Conservation (phyloP, 805 yeast species). For the Gaillardinia entomophila region DNA sequence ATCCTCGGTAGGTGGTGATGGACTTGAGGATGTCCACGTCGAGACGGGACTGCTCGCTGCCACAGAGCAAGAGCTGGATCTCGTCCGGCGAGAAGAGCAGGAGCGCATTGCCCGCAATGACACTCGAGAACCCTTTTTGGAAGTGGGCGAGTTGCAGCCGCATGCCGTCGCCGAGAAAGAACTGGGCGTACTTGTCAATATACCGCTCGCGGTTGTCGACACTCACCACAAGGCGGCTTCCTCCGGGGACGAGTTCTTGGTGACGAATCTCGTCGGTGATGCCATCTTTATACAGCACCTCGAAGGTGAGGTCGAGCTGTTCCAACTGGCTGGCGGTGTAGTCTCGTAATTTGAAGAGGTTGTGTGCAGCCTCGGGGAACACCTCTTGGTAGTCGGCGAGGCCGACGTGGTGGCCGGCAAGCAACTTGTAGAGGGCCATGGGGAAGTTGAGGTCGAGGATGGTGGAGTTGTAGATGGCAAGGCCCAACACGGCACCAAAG, state of each 20-base stretch:
- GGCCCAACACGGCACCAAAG: slow-evolving; percentile 81
- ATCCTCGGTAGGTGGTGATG: slow-evolving; percentile 70
- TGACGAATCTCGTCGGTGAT: slow-evolving; percentile 36
- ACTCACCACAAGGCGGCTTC: slow-evolving; percentile 52
- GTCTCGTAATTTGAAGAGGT: slow-evolving; percentile 23
- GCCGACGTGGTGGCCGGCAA: slow-evolving; percentile 49
- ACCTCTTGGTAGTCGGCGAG: slow-evolving; percentile 63
- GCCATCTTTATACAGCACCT: slow-evolving; percentile 49
- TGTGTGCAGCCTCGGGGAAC: slow-evolving; percentile 56
- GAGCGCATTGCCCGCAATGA: slow-evolving; percentile 77
- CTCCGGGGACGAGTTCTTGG: slow-evolving; percentile 52
- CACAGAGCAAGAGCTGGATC: slow-evolving; percentile 71
- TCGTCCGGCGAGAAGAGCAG: slow-evolving; percentile 77
- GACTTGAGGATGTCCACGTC: slow-evolving; percentile 65
- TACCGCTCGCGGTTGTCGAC: slow-evolving; percentile 53
- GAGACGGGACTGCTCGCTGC: slow-evolving; percentile 58
- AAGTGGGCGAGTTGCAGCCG: slow-evolving; percentile 51
- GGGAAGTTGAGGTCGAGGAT: slow-evolving; percentile 81
- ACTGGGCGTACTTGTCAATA: slow-evolving; percentile 57
- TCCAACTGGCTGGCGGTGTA: slow-evolving; percentile 24
- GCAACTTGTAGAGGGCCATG: slow-evolving; percentile 64
- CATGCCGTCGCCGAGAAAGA: slow-evolving; percentile 53
- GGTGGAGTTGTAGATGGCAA: slow-evolving; percentile 87
- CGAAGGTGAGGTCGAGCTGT: slow-evolving; percentile 53
- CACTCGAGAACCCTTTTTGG: slow-evolving; percentile 64